phyloP scores from a whole-genome alignment of 495 filamentous ascomycete genomes.

The Aspergillus avenaceus region DNA sequence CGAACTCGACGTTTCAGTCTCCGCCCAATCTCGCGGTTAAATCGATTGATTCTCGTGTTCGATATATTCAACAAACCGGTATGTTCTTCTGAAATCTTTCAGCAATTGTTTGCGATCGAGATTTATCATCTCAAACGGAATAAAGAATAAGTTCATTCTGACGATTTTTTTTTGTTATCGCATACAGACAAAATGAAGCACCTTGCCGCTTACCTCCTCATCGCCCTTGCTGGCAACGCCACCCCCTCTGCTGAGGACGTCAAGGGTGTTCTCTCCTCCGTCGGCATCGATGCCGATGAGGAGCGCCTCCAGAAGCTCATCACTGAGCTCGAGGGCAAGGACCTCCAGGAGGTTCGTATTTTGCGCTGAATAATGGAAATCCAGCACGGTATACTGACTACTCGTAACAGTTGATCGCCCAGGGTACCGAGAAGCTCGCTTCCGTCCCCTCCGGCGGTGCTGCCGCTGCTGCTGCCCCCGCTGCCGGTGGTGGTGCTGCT shows the following conservation, averaged over 20 bases:
- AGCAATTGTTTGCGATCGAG: background rate
- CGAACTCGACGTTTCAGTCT: constrained; percentile 83
- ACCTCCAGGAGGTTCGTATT: constrained; percentile 82
- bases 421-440: constrained; percentile 90
- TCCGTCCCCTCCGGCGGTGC: constrained; percentile 93
- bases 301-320: constrained; percentile 84
- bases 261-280: constrained; percentile 86
- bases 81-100: constrained; percentile 13
- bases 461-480: constrained; percentile 63
- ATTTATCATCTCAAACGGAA: too few species aligned
- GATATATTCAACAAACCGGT: constrained; percentile 23
- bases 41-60: constrained; percentile 94
- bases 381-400: constrained; percentile 11
- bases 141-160: background rate
- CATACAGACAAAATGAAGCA: constrained; percentile 89
- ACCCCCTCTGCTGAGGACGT: constrained; percentile 82
- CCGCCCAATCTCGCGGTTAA: constrained; percentile 84
- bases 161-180: constrained; percentile 15
- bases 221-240: constrained; percentile 88
- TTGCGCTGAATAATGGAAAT: background rate
- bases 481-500: constrained; percentile 61
- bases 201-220: constrained; percentile 97
- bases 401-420: constrained; percentile 71
- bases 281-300: constrained; percentile 90
- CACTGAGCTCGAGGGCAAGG: constrained; percentile 93